A percentile compares a stretch with the other conserved stretches of the same genome.
phyloP scores from a whole-genome alignment of 2,329 filamentous ascomycete species.

The Leptographium galeiforme region DNA sequence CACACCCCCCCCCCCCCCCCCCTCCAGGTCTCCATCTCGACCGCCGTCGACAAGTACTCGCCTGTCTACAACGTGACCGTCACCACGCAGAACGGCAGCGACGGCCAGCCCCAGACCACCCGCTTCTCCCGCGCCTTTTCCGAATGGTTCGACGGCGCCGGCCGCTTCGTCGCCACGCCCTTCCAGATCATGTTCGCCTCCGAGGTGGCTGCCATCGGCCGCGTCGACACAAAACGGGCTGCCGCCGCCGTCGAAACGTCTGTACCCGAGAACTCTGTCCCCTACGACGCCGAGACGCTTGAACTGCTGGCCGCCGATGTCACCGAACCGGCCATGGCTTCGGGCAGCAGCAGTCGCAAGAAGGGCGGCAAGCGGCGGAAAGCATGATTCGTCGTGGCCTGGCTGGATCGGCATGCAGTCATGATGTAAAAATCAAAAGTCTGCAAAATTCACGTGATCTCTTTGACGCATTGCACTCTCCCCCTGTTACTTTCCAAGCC shows the following conservation, averaged over 20 bases:
- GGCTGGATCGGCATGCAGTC: not conserved
- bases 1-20: too few relatives aligned
- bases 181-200: slow-evolving; percentile 68
- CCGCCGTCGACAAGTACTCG: slow-evolving; percentile 62
- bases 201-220: slow-evolving; percentile 52
- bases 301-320: slow-evolving; percentile 26
- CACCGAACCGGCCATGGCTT: not conserved
- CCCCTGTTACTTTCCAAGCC: too few relatives aligned
- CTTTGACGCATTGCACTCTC: too few relatives aligned
- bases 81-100: slow-evolving; percentile 11
- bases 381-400: slow-evolving; percentile 14
- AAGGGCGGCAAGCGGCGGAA: slow-evolving; percentile 34
- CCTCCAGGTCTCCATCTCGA: slow-evolving; percentile 56
- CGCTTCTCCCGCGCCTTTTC: slow-evolving; percentile 53
- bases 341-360: slow-evolving; percentile 15
- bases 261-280: slow-evolving; percentile 21
- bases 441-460: too few relatives aligned
- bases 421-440: not conserved
- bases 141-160: slow-evolving; percentile 62
- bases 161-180: slow-evolving; percentile 58
- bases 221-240: slow-evolving; percentile 49
- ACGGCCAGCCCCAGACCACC: slow-evolving; percentile 18
- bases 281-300: slow-evolving; percentile 30
- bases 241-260: slow-evolving; percentile 21
- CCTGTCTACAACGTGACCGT: slow-evolving; percentile 64